Base-by-base conservation (phyloP, 805 yeast genomes). In the Ascoidea asiatica region DNA sequence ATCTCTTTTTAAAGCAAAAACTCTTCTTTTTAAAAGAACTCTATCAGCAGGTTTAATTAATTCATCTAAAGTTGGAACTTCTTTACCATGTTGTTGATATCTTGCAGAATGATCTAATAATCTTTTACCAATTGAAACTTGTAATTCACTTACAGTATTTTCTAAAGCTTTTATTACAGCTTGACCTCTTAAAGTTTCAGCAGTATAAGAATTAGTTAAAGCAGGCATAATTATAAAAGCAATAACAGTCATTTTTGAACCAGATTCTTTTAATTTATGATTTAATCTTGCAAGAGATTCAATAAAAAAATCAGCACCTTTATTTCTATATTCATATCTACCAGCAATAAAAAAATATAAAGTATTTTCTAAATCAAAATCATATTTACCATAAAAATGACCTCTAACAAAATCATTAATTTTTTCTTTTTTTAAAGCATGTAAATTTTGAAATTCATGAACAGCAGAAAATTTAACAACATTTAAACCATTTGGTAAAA, bases 211-310 rank as follows among this genome's bases (percentile, higher is more conserved):
- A 55, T 84, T 81, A 46, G 95, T 89, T 43, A 80, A 77, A 17
- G 97, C 97, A 2, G 98, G 98, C 97, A 92, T 92, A 63, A 90
- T 90, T 56, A 90, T 87, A 59, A 90, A 90, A 8, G 97, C 97
- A 39, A 90, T 97, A 19, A 90, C 92, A 0, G 97, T 90, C 71
- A 81, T 83, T 54, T 82, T 85, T 5, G 95, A 83, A 38, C 86
- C 86, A 4, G 77, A 63, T 46, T 77, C 79, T 66, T 92, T 87
- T 57, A 90, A 75, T 48, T 80, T 73, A 62, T 90, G 90, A 65
- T 90, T 90, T 58, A 90, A 73, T 53, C 98, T 73, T 1, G 97
- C 97, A 48, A 90, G 72, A 1, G 95, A 71, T 64, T 90, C 98
- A 54, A 90, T 85, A 61, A 79, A 90, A 72, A 90, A 81, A 61